Evolutionary conservation across 1,284 basidiomycete species (phyloP), one percentile per base, ranked within the genome.

Genomic region (Gymnopus androsaceus): DNA sequence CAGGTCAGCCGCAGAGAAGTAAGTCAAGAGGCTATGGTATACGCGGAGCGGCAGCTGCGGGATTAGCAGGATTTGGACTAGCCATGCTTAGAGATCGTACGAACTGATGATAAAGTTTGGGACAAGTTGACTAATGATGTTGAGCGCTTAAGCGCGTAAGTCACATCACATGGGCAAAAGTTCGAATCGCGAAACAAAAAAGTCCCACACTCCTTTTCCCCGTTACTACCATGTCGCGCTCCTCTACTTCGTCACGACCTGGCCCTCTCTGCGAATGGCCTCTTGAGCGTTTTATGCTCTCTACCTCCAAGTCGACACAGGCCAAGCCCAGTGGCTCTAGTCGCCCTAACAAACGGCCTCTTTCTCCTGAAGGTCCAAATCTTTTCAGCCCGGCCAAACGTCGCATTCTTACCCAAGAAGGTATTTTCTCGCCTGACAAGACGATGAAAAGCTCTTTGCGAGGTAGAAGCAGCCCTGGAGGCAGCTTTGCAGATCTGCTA

Each of bases 301-400:
- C 68, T 40, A 64, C 72, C 53, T 62, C 66, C n/a, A 56, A 46
- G 19, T 11, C 56, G 48, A 64, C 54, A 56, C 61, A 49, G 55
- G 60, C 48, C 57, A 71, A 66, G 64, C 66, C 64, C 68, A 67
- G 55, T 61, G 65, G 61, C 66, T 58, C 61, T 64, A 55, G 45
- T 63, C 63, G 19, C 56, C 67, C 72, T 60, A 73, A 71, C 65
- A 81, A 88, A 70, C 80, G 82, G 34, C 78, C 82, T 42, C 72
- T 77, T 61, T 86, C 83, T 45, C 84, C 83, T 1, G 75, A 73
- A 37, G 69, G 64, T 28, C 72, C 75, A n/a, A 69, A 64, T 21
- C 67, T 77, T 46, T 75, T 79, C 59, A 86, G 78, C 61, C 86
- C 87, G 25, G 76, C 83, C 25, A 90, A 90, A 67, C 82, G 88